Evolutionary conservation across 192 early-diverging fungal genomes (phyloP).

Genomic region (Entrophospora sp.): DNA sequence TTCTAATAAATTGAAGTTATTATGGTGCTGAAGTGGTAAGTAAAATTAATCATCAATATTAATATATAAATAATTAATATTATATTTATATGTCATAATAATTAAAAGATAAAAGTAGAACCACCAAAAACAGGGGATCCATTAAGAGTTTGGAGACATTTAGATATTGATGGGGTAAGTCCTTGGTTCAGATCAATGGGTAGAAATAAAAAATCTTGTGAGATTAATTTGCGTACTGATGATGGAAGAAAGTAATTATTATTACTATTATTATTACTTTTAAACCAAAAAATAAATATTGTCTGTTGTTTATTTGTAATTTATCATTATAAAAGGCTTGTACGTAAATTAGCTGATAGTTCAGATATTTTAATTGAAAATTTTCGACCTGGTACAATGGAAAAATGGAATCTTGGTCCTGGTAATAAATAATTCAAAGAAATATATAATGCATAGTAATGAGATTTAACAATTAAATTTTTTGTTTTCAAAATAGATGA

Average conservation of each 20-base stretch:
- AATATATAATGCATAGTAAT: too few relatives aligned
- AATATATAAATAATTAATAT: background rate
- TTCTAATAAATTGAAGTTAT: slow-evolving; percentile 22
- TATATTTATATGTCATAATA: background rate
- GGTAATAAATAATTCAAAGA: too few relatives aligned
- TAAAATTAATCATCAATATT: background rate
- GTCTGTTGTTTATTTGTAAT: background rate
- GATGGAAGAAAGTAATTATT: slow-evolving; percentile 33
- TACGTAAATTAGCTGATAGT: slow-evolving; percentile 10
- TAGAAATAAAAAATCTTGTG: slow-evolving; percentile 41
- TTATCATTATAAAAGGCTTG: background rate
- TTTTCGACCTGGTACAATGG: slow-evolving; percentile 44
- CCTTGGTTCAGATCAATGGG: slow-evolving; percentile 39
- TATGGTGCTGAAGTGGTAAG: slow-evolving; percentile 41
- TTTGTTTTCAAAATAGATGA: slow-evolving; percentile 23
- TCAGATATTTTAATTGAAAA: slow-evolving; percentile 46
- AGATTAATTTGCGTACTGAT: slow-evolving; percentile 32
- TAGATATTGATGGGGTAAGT: slow-evolving; percentile 35
- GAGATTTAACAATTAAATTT: too few relatives aligned
- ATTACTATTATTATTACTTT: background rate
- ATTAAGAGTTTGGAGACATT: slow-evolving; percentile 34
- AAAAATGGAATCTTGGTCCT: slow-evolving; percentile 48
- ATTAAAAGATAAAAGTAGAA: slow-evolving; percentile 36
- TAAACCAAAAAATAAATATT: background rate
- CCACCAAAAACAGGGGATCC: slow-evolving; percentile 38